A percentile compares a stretch with the other conserved stretches of the same genome.
Conservation (phyloP, 768 basidiomycete genomes). For the Tylopilus sp. region DNA sequence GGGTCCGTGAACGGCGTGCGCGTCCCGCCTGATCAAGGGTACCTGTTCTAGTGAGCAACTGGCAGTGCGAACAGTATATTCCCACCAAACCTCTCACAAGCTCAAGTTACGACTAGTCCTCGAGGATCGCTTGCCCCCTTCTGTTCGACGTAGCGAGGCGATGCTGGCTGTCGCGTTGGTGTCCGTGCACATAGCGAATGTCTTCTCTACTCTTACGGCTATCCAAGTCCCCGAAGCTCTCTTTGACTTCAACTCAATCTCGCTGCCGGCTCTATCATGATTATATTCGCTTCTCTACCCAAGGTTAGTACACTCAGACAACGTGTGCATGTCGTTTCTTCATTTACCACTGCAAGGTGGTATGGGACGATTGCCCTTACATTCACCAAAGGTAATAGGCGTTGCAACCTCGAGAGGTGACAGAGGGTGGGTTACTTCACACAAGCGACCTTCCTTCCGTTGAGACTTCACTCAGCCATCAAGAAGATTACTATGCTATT, state of each 20-base stretch:
- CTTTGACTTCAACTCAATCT: slow-evolving; percentile 9
- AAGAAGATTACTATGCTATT: slow-evolving; percentile 85
- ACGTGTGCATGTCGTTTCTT: not conserved
- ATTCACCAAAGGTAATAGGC: slow-evolving; percentile 76
- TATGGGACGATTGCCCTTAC: slow-evolving; percentile 62
- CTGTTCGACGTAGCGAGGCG: slow-evolving; percentile 18
- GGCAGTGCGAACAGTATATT: not conserved
- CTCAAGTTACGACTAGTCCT: slow-evolving; percentile 3
- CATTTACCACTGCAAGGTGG: slow-evolving; percentile 40
- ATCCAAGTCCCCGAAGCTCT: slow-evolving; percentile 16
- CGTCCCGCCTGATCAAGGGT: not conserved
- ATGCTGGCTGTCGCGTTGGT: slow-evolving; percentile 26
- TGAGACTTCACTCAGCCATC: slow-evolving; percentile 53
- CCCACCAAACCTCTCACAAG: slow-evolving; percentile 13
- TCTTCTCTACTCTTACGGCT: slow-evolving; percentile 23
- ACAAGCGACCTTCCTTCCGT: not conserved
- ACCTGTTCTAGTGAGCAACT: not conserved
- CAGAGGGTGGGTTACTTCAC: slow-evolving; percentile 47
- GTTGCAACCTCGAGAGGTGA: slow-evolving; percentile 73
- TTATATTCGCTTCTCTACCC: slow-evolving; percentile 53
- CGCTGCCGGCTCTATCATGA: slow-evolving; percentile 54
- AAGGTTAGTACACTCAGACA: slow-evolving; percentile 38
- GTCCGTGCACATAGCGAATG: slow-evolving; percentile 28
- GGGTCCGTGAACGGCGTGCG: not conserved
- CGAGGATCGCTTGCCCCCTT: slow-evolving; percentile 6